A percentile compares a stretch with the other conserved stretches of the same genome.
These are phyloP conservation scores for Hypholoma sublateritium DNA, from an alignment of 768 basidiomycete species.

Conservation along the genomic window DNA sequence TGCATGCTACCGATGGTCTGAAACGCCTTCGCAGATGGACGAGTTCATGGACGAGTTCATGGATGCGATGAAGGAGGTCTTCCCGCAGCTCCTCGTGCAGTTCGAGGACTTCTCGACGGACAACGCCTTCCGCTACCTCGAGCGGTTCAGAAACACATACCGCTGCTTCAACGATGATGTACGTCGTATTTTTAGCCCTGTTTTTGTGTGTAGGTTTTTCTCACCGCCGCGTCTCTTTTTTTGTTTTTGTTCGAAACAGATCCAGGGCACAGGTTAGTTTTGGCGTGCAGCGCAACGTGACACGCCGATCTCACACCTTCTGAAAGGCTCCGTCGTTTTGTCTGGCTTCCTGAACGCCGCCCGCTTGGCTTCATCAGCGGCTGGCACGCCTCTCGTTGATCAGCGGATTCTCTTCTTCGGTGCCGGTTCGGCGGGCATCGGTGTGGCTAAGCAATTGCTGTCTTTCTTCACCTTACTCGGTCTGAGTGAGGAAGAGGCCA, in stretches of 20 bases:
- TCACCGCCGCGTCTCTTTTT: background rate
- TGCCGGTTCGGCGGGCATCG: conserved; percentile 88
- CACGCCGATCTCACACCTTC: background rate
- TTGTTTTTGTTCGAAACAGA: conserved; percentile 31
- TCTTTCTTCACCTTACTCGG: conserved; percentile 80
- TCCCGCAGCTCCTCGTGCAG: conserved; percentile 69
- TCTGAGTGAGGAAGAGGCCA: conserved; percentile 65
- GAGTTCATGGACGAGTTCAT: conserved; percentile 80
- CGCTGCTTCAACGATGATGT: conserved; percentile 77
- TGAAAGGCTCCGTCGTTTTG: conserved; percentile 65
- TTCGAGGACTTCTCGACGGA: conserved; percentile 80
- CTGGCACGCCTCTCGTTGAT: conserved; percentile 58
- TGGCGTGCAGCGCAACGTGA: background rate
- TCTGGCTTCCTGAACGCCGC: conserved; percentile 78
- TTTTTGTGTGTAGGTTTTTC: background rate
- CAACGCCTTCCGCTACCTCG: conserved; percentile 74
- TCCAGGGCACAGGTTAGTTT: conserved; percentile 59
- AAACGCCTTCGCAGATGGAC: conserved; percentile 47
- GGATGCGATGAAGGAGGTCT: conserved; percentile 60
- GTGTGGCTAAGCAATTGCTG: conserved; percentile 81
- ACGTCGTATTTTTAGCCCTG: conserved; percentile 22
- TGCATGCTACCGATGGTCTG: conserved; percentile 1
- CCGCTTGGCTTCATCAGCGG: conserved; percentile 51
- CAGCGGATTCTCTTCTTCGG: conserved; percentile 89
- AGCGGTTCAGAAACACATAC: conserved; percentile 56